Conservation (phyloP, 192 early-diverging fungal genomes). For the Bifiguratus adelaidae region DNA sequence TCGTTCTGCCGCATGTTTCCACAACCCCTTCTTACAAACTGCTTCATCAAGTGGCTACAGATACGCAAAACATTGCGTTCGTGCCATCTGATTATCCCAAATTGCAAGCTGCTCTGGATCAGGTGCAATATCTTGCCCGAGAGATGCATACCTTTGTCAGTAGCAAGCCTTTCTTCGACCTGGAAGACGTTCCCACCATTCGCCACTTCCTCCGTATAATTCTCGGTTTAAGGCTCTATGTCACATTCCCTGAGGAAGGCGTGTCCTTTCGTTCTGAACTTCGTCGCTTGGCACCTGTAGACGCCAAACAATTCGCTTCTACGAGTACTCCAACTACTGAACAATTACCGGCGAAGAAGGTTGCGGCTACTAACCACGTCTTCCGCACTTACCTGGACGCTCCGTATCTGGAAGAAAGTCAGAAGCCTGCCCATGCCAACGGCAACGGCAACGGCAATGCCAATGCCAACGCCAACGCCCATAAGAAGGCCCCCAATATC, state of each 20-base stretch:
- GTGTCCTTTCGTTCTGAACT: not conserved
- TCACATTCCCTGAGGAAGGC: not conserved
- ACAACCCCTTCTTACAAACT: slow-evolving; percentile 21
- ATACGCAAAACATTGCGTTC: slow-evolving; percentile 27
- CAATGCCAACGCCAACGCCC: not conserved
- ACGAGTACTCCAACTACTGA: too few relatives aligned
- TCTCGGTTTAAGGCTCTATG: not conserved
- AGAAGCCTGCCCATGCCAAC: not conserved
- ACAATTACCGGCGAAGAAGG: not conserved
- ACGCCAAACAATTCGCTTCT: too few relatives aligned
- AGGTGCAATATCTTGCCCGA: slow-evolving; percentile 3
- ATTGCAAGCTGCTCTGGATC: slow-evolving; percentile 2
- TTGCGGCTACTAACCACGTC: too few relatives aligned
- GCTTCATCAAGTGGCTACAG: slow-evolving; percentile 21
- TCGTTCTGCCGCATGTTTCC: slow-evolving; percentile 11
- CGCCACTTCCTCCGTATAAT: not conserved
- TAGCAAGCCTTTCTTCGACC: slow-evolving; percentile 4
- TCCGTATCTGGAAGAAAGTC: too few relatives aligned
- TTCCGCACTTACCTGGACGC: too few relatives aligned
- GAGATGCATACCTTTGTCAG: slow-evolving; percentile 14
- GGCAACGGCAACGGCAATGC: not conserved
- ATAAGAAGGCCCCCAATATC: not conserved
- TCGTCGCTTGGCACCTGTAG: not conserved
- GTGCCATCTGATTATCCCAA: slow-evolving; percentile 20
- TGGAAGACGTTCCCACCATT: not conserved